phyloP scores from a whole-genome alignment of 176 grass and related monocot species.

The Ampelocalamus luodianensis region DNA sequence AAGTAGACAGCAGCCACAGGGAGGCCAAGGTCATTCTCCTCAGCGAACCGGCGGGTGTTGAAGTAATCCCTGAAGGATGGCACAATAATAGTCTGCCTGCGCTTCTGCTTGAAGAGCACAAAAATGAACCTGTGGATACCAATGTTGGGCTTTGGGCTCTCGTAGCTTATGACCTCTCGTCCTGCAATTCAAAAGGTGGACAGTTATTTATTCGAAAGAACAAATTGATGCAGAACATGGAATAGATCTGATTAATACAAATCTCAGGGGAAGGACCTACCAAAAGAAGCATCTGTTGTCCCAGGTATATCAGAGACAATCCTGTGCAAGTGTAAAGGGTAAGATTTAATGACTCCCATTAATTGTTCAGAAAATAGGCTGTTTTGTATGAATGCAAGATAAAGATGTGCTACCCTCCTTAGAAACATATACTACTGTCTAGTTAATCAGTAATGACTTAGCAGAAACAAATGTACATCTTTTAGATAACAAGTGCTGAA shows the following conservation, averaged over 20 bases:
- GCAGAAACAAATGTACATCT: slow-evolving; percentile 15
- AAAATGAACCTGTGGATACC: slow-evolving; percentile 97
- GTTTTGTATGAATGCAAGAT: slow-evolving; percentile 8
- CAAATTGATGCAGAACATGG: slow-evolving; percentile 29
- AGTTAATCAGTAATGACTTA: neutral
- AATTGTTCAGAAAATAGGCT: slow-evolving; percentile 11
- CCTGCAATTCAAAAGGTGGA: slow-evolving; percentile 49
- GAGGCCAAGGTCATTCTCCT: slow-evolving; percentile 75
- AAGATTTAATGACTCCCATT: neutral
- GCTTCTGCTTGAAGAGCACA: slow-evolving; percentile 89
- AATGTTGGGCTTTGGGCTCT: slow-evolving; percentile 83
- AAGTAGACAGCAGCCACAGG: slow-evolving; percentile 94
- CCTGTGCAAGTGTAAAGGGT: slow-evolving; percentile 59
- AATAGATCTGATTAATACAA: slow-evolving; percentile 2
- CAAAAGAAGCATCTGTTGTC: slow-evolving; percentile 86
- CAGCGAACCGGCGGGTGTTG: slow-evolving; percentile 75
- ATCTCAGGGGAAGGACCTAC: slow-evolving; percentile 48
- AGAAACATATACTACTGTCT: slow-evolving; percentile 37
- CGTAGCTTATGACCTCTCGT: slow-evolving; percentile 68
- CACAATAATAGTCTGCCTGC: slow-evolving; percentile 47
- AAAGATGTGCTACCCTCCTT: slow-evolving; percentile 30
- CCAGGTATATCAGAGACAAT: slow-evolving; percentile 95
- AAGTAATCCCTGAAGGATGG: slow-evolving; percentile 67
- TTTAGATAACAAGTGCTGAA: neutral
- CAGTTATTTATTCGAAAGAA: slow-evolving; percentile 19